Base-by-base conservation (phyloP, 805 yeast genomes). In the Candida michaelii region DNA sequence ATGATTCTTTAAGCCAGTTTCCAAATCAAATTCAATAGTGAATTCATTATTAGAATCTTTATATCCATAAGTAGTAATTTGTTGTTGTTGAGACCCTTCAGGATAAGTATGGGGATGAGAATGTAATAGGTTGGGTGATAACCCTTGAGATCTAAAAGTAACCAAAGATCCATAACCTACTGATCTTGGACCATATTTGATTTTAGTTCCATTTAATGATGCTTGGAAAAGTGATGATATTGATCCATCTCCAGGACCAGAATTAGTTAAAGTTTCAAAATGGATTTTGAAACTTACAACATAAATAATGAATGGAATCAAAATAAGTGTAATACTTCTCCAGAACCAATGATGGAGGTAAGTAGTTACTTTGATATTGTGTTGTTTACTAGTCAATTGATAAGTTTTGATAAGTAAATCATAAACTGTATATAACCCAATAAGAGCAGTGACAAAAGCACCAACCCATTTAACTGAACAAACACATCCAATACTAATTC, bases 221-320 rank as follows among this genome's bases (percentile, higher is more conserved):
- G 91, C 90, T 64, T 93, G 99, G 65, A 93, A 83, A 40, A 91
- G 73, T 0, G 97, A 83, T 13, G 93, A 83, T 69, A 93, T 87
- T 40, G 93, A 82, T 2, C 95, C 85, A 62, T 91, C 96, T 31
- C 98, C 99, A 0, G 96, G 82, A 14, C 99, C 99, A 1, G 95
- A 77, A 54, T 81, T 82, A 55, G 76, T 79, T 44, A 93, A 75
- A 29, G 89, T 67, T 14, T 74, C 55, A 54, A 93, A 93, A 62
- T 93, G 99, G 31, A 86, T 68, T 58, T 82, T 85, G 75, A 93
- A 93, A 55, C 83, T 79, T 24, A 75, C 54, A 56, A 86, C 58
- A 56, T 88, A 93, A 17, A 91, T 78, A 23, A 73, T 23, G 21
- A 82, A 56, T 2, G 99, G 99, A 14, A 89, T 61, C 1, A 84